Evolutionary conservation across 1,139 yeast species (phyloP), one percentile per base, ranked within the genome.

Genomic region (Suhomyces panamericanus): DNA sequence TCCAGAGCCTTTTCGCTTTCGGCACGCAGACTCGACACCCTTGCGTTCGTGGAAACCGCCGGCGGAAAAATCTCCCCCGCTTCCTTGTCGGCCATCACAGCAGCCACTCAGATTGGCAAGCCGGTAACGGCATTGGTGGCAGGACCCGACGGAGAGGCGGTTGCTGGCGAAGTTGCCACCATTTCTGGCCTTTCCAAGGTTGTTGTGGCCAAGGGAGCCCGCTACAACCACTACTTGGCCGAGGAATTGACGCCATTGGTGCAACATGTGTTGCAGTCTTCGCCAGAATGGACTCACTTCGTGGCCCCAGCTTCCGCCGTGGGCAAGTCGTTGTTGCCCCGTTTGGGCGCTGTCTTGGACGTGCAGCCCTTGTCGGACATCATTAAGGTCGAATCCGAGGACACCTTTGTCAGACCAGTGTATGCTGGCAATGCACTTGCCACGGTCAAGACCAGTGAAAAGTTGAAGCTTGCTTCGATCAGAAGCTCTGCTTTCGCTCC

Each of bases 371-470:
- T 93, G 45, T 81, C 91, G 32, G 98, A 93, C 59, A 77, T 93
- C 48, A 78, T 78, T 53, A 80, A 80, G 59, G 84, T 93, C 36
- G 78, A 78, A 52, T 73, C 81, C 42, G 75, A 79, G 24, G 78
- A 78, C 50, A 87, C 96, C 6, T 93, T 93, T 67, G 83, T 84
- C 31, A 84, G 98, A 63, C 98, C 98, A 41, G 89, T 93, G 41
- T 93, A 89, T 62, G 99, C 99, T 29, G 99, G 99, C 40, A 93
- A 93, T 65, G 96, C 95, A 2, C 73, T 89, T 51, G 81, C 89
- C 33, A 90, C 96, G 6, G 89, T 93, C 47, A 80, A 84, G 64
- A 74, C 89, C 31, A 73, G 66, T 27, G 97, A 91, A 58, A 63
- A 75, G 9, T 70, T 80, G 52, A 77, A 87, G 45, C 69, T 93